Evolutionary conservation across 2,329 filamentous ascomycete species (phyloP).

Genomic region (Penicillium psychrosexuale): DNA sequence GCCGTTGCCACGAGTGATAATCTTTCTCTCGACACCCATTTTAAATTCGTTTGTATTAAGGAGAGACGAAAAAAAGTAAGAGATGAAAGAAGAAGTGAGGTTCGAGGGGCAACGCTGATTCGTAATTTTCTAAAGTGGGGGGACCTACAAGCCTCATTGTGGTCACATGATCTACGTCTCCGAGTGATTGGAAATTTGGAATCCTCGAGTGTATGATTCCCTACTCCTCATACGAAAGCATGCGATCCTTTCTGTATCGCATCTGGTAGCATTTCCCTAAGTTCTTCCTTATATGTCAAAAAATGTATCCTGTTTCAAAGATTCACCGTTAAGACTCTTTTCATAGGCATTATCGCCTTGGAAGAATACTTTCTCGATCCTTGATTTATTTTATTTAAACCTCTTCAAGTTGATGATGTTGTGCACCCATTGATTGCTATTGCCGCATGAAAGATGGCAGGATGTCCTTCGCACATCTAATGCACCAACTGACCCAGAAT

Average conservation of each 20-base stretch:
- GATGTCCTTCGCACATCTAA: background rate
- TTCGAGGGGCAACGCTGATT: constrained; percentile 14
- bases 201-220: too few species aligned
- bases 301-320: background rate
- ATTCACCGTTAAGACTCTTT: background rate
- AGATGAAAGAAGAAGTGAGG: constrained; percentile 5
- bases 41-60: constrained; percentile 1
- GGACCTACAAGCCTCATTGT: background rate
- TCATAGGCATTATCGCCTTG: background rate
- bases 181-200: too few species aligned
- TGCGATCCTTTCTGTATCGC: too few species aligned
- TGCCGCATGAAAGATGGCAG: background rate
- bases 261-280: background rate
- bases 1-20: constrained; percentile 51
- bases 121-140: constrained; percentile 17
- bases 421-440: background rate
- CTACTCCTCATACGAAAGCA: too few species aligned
- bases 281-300: background rate
- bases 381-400: background rate
- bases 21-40: constrained; percentile 24
- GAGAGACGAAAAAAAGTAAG: background rate
- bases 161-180: background rate
- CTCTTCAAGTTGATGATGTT: background rate
- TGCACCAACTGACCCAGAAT: background rate
- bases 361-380: background rate